A percentile compares a stretch with the other conserved stretches of the same genome.
Evolutionary conservation across 306 rosid genomes (phyloP).

Genomic region (Trifolium subterraneum): DNA sequence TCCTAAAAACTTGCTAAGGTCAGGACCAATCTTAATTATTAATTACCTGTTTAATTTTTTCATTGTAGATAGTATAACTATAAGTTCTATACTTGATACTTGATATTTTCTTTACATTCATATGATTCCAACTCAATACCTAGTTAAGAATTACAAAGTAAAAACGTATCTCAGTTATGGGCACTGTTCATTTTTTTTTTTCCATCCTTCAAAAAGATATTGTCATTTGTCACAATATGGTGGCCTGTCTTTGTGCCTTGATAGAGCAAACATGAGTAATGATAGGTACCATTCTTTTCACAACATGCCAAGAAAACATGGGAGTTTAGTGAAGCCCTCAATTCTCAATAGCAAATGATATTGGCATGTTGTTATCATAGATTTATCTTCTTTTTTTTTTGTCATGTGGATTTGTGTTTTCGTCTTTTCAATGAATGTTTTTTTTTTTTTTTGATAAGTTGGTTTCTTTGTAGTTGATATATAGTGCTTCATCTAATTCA

Average conservation of each 20-base stretch:
- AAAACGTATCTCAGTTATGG: slow-evolving; percentile 23
- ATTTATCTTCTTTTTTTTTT: too few relatives aligned
- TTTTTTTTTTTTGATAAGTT: too few relatives aligned
- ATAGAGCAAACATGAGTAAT: not conserved
- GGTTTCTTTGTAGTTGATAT: too few relatives aligned
- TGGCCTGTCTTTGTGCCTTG: slow-evolving; percentile 17
- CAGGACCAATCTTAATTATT: too few relatives aligned
- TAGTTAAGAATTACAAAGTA: not conserved
- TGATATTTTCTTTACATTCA: not conserved
- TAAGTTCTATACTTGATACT: not conserved
- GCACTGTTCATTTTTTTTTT: slow-evolving; percentile 32
- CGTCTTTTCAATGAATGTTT: not conserved
- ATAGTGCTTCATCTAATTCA: too few relatives aligned
- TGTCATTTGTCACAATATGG: slow-evolving; percentile 29
- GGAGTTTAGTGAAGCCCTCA: slow-evolving; percentile 30
- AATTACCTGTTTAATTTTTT: too few relatives aligned
- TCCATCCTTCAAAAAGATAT: slow-evolving; percentile 12
- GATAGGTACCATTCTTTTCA: not conserved
- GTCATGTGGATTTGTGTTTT: too few relatives aligned
- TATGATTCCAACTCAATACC: not conserved
- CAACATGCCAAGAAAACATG: slow-evolving; percentile 28
- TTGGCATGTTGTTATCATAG: too few relatives aligned
- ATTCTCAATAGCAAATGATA: not conserved
- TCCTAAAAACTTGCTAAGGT: too few relatives aligned
- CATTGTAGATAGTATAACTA: too few relatives aligned